Evolutionary conservation across 495 filamentous ascomycete species (phyloP).

Genomic region (Lophium mytilinum): DNA sequence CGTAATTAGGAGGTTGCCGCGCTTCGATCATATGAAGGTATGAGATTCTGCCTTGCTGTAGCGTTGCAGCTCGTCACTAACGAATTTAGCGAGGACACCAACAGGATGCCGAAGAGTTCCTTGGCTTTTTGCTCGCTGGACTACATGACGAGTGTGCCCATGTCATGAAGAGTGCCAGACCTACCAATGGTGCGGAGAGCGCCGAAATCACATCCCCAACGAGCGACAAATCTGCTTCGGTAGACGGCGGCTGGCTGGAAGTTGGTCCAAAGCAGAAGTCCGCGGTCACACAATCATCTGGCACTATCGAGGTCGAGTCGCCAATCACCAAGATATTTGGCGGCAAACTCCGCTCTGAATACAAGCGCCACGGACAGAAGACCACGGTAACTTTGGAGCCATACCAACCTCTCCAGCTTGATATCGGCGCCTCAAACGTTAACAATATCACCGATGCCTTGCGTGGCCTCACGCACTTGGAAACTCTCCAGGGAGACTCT

Average conservation of each 20-base stretch:
- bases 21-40: slow-evolving; percentile 87
- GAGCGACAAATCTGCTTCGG: slow-evolving; percentile 17
- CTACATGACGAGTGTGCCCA: slow-evolving; percentile 86
- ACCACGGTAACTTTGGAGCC: slow-evolving; percentile 86
- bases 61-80: slow-evolving; percentile 27
- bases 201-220: slow-evolving; percentile 37
- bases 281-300: slow-evolving; percentile 80
- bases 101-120: slow-evolving; percentile 95
- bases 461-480: slow-evolving; percentile 71
- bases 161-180: slow-evolving; percentile 48
- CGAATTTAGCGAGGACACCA: slow-evolving; percentile 72
- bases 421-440: slow-evolving; percentile 78
- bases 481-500: slow-evolving; percentile 81
- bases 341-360: slow-evolving; percentile 81
- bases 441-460: slow-evolving; percentile 88
- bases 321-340: slow-evolving; percentile 93
- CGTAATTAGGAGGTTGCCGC: slow-evolving; percentile 72
- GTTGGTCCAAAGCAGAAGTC: slow-evolving; percentile 88
- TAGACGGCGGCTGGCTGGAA: slow-evolving; percentile 71
- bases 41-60: slow-evolving; percentile 23
- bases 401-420: slow-evolving; percentile 89
- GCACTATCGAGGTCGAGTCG: slow-evolving; percentile 59
- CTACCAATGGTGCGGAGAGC: slow-evolving; percentile 33
- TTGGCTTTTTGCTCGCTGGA: slow-evolving; percentile 86
- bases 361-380: slow-evolving; percentile 79